Evolutionary conservation across 2,329 filamentous ascomycete genomes (phyloP).

Genomic region (Phoma sp.): DNA sequence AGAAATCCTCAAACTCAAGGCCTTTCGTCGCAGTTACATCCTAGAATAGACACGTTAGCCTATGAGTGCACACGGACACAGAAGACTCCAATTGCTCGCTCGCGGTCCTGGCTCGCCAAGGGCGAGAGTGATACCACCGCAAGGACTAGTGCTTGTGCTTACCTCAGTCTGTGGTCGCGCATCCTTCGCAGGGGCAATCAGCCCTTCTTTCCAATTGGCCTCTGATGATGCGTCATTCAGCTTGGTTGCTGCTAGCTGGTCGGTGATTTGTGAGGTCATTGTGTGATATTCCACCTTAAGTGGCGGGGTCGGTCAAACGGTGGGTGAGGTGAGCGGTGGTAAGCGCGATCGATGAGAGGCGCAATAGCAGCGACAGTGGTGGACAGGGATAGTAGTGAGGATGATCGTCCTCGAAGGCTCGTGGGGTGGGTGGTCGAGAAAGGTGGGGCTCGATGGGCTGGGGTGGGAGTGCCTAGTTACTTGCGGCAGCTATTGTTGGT

Average conservation of each 20-base stretch:
- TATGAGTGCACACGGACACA: background rate
- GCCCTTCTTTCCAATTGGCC: slow-evolving; percentile 76
- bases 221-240: slow-evolving; percentile 59
- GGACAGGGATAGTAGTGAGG: slow-evolving; percentile 27
- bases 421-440: slow-evolving; percentile 21
- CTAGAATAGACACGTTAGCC: slow-evolving; percentile 55
- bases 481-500: slow-evolving; percentile 21
- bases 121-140: background rate
- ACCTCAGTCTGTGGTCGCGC: slow-evolving; percentile 83
- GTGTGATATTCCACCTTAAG: slow-evolving; percentile 37
- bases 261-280: slow-evolving; percentile 61
- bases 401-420: slow-evolving; percentile 18
- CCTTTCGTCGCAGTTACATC: slow-evolving; percentile 99
- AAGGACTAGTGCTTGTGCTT: slow-evolving; percentile 24
- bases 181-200: slow-evolving; percentile 78
- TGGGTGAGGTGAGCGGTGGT: slow-evolving; percentile 14
- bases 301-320: slow-evolving; percentile 24
- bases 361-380: slow-evolving; percentile 28
- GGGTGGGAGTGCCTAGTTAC: slow-evolving; percentile 22
- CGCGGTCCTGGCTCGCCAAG: background rate
- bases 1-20: slow-evolving; percentile 96
- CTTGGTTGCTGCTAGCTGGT: slow-evolving; percentile 64
- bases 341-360: slow-evolving; percentile 20
- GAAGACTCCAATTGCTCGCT: background rate
- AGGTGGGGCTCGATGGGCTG: slow-evolving; percentile 24